These are phyloP conservation scores for Scleroderma bovista DNA, from an alignment of 768 basidiomycete species.

Conservation along the genomic window DNA sequence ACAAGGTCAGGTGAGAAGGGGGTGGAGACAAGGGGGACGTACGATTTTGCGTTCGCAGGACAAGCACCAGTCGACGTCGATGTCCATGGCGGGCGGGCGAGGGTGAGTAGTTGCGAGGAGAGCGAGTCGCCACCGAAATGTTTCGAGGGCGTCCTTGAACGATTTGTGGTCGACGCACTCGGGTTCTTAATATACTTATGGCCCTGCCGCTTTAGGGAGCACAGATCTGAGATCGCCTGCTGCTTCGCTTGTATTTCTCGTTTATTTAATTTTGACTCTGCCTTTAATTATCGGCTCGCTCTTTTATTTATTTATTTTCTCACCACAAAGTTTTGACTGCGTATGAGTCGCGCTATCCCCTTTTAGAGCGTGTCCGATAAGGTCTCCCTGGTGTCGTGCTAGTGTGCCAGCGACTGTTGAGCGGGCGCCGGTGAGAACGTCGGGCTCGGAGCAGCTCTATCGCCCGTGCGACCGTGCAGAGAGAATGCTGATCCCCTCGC, in stretches of 20 bases:
- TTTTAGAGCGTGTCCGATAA: constrained; percentile 5
- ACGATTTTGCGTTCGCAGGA: constrained; percentile 57
- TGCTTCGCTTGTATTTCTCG: constrained; percentile 20
- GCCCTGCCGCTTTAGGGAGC: constrained; percentile 21
- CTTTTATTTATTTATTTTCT: constrained; percentile 16
- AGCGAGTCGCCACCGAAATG: too few species aligned
- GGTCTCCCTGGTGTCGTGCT: too few species aligned
- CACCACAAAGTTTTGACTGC: constrained; percentile 4
- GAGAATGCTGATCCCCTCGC: background rate
- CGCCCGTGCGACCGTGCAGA: background rate
- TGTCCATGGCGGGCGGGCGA: constrained; percentile 41
- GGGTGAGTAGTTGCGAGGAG: background rate
- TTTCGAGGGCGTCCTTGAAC: constrained; percentile 14
- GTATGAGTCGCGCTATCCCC: constrained; percentile 6
- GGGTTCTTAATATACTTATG: constrained; percentile 25
- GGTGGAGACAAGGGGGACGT: constrained; percentile 23
- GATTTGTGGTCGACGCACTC: background rate
- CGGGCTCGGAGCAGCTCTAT: background rate
- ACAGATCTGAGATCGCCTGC: constrained; percentile 14
- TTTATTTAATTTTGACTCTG: constrained; percentile 28
- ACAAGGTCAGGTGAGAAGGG: background rate
- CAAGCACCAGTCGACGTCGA: constrained; percentile 68
- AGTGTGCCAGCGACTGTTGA: too few species aligned
- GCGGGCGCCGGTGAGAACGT: background rate
- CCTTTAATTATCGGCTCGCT: constrained; percentile 27